Base-by-base conservation (phyloP, 148 eudicot genomes). In the Diospyros kaki region DNA sequence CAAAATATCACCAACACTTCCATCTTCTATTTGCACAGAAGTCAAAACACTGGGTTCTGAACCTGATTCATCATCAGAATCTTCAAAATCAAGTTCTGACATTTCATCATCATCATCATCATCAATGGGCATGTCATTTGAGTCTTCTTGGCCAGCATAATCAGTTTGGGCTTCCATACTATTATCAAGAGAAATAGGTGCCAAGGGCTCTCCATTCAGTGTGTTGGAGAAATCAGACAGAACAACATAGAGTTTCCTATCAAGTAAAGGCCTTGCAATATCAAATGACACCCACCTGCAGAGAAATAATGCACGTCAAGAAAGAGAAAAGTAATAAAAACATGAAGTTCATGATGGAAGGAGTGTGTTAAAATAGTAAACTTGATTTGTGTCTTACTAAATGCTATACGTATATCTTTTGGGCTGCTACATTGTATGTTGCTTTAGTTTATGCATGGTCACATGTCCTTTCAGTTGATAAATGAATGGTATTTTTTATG, bases 201-300 rank as follows among this genome's bases (percentile, higher is more conserved):
- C 66, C 60, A 70, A 66, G 15, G 79, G 63, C 40, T 78, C 86
- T 73, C 63, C 89, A 69, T 79, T 76, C 79, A 84, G 83, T 70
- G 63, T 42, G 66, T 77, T 70, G 77, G 74, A 67, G 64, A 68
- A 76, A 77, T 96, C 97, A 71, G 99, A 96, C 75, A 96, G 73
- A 11, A 88, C 83, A 10, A 82, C 91, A 79, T 91, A 93, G 41
- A 71, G 76, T 72, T 78, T 84, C 78, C 75, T 81, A 81, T 95
- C 99, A 66, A 93, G 94, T 84, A 87, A 67, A 0, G 88, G 91
- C 78, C 86, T 89, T 17, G 87, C 93, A 46, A 82, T 69, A 76
- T 86, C 85, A 70, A 79, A 91, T 46, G 83, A 78, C 66, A 93
- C 85, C 99, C 99, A 95, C 89, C 99, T 95, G 78, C 48, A 68